Conservation (phyloP, 2,329 filamentous ascomycete genomes). For the Thelonectria olida region DNA sequence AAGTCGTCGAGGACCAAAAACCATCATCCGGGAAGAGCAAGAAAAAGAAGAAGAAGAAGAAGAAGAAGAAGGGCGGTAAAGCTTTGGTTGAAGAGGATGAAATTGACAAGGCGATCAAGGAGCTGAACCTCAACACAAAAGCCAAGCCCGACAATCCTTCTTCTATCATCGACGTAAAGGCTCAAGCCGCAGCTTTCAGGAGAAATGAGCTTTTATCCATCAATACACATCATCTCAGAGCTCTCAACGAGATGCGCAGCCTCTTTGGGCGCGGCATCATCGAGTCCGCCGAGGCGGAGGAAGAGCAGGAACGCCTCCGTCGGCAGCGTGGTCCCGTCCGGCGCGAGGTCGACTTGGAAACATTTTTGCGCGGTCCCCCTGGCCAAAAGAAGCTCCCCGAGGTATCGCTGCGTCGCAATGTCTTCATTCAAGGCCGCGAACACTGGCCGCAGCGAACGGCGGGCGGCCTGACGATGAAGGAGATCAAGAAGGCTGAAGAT, state of each 20-base stretch:
- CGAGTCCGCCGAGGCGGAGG: slow-evolving; percentile 61
- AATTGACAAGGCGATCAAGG: slow-evolving; percentile 63
- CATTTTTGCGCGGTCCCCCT: slow-evolving; percentile 62
- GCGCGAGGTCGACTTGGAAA: slow-evolving; percentile 66
- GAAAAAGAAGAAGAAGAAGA: slow-evolving; percentile 52
- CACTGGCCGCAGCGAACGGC: slow-evolving; percentile 84
- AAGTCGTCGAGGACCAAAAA: slow-evolving; percentile 28
- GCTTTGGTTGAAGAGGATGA: slow-evolving; percentile 56
- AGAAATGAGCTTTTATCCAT: slow-evolving; percentile 57
- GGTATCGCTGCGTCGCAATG: slow-evolving; percentile 77
- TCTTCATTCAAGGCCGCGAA: slow-evolving; percentile 87
- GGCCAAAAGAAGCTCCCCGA: slow-evolving; percentile 71
- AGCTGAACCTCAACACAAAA: slow-evolving; percentile 52
- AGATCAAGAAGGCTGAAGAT: slow-evolving; percentile 51
- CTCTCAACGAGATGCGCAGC: slow-evolving; percentile 86
- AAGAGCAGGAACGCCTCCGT: slow-evolving; percentile 53
- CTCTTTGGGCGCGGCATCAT: slow-evolving; percentile 67
- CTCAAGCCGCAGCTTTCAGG: slow-evolving; percentile 27
- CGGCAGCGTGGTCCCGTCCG: slow-evolving; percentile 47
- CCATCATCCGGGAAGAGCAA: slow-evolving; percentile 45
- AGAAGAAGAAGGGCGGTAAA: slow-evolving; percentile 41
- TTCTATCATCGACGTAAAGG: slow-evolving; percentile 5
- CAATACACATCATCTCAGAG: slow-evolving; percentile 79
- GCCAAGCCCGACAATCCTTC: slow-evolving; percentile 11
- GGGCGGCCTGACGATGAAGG: slow-evolving; percentile 85